Conservation (phyloP, 768 basidiomycete genomes). For the Kwoniella dejecticola region DNA sequence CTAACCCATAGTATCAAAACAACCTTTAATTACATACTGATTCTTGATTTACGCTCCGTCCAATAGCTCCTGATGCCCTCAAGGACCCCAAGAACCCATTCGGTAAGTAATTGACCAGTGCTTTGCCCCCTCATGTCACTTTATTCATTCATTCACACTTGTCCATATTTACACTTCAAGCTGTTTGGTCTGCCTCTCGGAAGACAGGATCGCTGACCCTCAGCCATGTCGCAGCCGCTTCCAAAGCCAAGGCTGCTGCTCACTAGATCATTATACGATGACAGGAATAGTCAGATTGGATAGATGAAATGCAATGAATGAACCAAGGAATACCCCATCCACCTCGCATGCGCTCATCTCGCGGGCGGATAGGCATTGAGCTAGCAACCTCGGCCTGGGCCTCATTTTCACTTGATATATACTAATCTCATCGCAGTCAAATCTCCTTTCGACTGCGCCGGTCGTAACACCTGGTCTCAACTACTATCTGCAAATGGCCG, state of each 20-base stretch:
- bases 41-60: not conserved
- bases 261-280: conserved; percentile 18
- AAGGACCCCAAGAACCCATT: conserved; percentile 55
- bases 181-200: not conserved
- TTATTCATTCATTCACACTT: not conserved
- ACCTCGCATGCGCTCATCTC: too few species aligned
- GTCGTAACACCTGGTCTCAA: too few species aligned
- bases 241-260: conserved; percentile 28
- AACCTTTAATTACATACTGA: conserved; percentile 9
- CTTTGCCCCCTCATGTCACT: not conserved
- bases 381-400: too few species aligned
- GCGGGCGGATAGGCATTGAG: too few species aligned
- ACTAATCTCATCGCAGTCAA: too few species aligned
- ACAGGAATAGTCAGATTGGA: not conserved
- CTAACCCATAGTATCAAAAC: not conserved
- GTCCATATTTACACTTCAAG: not conserved
- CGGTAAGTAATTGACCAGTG: conserved; percentile 23
- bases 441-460: not conserved
- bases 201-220: not conserved
- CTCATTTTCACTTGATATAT: too few species aligned
- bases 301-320: conserved; percentile 17
- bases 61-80: conserved; percentile 41
- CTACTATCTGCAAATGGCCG: too few species aligned
- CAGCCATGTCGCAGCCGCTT: conserved; percentile 18
- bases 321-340: too few species aligned